These are phyloP conservation scores for Calocybe gangraenosa DNA, from an alignment of 768 basidiomycete species.

Conservation along the genomic window DNA sequence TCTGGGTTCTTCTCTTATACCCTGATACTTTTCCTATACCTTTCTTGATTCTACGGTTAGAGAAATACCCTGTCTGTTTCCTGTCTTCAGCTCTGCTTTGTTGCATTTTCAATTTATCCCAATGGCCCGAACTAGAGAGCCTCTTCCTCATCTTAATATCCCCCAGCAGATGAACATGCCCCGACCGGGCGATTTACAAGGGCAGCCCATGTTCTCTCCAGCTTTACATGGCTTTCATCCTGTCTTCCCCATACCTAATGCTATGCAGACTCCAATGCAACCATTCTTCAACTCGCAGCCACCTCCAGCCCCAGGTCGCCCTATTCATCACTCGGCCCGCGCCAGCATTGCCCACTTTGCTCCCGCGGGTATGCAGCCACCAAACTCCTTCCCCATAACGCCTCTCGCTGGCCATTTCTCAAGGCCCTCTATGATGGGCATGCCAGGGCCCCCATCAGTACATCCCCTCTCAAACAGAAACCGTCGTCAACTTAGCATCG, in stretches of 20 bases:
- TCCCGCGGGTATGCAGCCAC: constrained; percentile 55
- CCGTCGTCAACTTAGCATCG: constrained; percentile 69
- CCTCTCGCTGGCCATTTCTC: constrained; percentile 59
- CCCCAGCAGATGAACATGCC: constrained; percentile 50
- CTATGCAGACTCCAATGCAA: constrained; percentile 74
- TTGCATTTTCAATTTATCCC: constrained; percentile 3
- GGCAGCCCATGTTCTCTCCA: constrained; percentile 58
- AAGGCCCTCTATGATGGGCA: constrained; percentile 42
- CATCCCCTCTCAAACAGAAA: constrained; percentile 59
- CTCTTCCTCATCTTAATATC: constrained; percentile 55
- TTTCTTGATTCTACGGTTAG: neutral
- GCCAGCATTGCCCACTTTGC: constrained; percentile 65
- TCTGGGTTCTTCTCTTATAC: constrained; percentile 8
- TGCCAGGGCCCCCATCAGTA: constrained; percentile 24
- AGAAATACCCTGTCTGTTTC: neutral
- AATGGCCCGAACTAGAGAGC: constrained; percentile 46
- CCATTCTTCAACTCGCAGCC: constrained; percentile 53
- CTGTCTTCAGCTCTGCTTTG: too few species aligned
- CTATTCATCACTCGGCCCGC: constrained; percentile 48
- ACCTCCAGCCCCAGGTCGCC: constrained; percentile 48
- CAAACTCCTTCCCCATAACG: constrained; percentile 51
- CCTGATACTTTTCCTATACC: constrained; percentile 4
- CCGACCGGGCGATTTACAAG: constrained; percentile 42
- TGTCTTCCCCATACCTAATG: constrained; percentile 40
- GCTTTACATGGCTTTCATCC: constrained; percentile 60